Conservation (phyloP, 257 asterid genomes). For the Solanum chiquidenum region DNA sequence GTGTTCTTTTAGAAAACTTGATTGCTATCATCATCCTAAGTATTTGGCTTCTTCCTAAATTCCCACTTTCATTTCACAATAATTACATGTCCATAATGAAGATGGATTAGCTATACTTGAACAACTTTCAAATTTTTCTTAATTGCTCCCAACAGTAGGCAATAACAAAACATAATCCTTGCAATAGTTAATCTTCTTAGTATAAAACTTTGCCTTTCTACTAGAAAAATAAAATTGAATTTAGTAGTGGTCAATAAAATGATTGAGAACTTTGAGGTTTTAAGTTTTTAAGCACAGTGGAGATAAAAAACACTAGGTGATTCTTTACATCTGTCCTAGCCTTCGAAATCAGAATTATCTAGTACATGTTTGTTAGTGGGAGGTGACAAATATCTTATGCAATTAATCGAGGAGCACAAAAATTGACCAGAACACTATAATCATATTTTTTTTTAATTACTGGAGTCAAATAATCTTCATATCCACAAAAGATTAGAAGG, state of each 20-base stretch:
- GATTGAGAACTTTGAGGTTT: too few species aligned
- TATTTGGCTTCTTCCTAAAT: background rate
- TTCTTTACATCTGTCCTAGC: rapidly evolving
- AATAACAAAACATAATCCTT: background rate
- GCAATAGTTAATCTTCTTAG: background rate
- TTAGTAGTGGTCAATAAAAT: too few species aligned
- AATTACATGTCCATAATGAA: background rate
- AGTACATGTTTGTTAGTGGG: rapidly evolving
- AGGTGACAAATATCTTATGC: rapidly evolving
- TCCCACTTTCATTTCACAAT: background rate
- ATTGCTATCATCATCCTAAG: conserved; percentile 13
- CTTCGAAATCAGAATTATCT: too few species aligned
- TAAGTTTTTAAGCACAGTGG: too few species aligned
- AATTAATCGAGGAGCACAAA: too few species aligned
- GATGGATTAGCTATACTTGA: background rate
- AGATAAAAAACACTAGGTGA: too few species aligned
- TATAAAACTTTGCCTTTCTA: background rate
- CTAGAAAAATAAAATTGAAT: background rate
- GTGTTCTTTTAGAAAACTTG: conserved; percentile 22
- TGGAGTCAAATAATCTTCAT: background rate
- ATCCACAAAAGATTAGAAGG: background rate
- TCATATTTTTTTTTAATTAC: too few species aligned
- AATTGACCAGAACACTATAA: too few species aligned
- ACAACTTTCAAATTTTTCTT: background rate
- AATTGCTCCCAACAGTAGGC: background rate